Percentiles rank a stretch among this genome's conserved stretches.
Evolutionary conservation across 1,284 basidiomycete genomes (phyloP).

Genomic region (Sporisorium exsertum): DNA sequence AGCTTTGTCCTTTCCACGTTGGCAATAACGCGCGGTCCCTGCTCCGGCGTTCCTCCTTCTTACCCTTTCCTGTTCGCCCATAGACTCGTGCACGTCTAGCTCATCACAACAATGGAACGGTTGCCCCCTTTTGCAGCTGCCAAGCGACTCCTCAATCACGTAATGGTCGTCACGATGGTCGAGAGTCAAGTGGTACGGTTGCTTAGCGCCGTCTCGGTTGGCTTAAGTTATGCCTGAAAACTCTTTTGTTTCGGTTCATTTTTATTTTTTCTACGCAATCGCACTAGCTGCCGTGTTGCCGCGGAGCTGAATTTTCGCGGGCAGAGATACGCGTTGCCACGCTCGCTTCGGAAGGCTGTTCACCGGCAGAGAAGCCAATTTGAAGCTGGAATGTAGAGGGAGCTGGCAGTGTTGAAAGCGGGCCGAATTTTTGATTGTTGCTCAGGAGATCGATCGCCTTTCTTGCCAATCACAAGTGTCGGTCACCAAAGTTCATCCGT

Average conservation of each 20-base stretch:
- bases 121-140: too few species aligned
- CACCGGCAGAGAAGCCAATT: background rate
- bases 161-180: background rate
- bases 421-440: too few species aligned
- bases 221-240: background rate
- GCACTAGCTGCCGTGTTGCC: background rate
- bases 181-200: background rate
- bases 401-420: too few species aligned
- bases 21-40: background rate
- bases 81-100: background rate
- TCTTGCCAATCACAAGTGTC: too few species aligned
- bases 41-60: background rate
- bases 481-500: too few species aligned
- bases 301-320: background rate
- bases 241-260: too few species aligned
- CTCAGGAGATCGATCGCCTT: too few species aligned
- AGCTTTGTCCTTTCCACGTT: background rate
- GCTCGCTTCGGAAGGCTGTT: background rate
- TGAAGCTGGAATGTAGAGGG: background rate
- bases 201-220: background rate
- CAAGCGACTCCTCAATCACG: too few species aligned
- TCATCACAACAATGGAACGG: background rate
- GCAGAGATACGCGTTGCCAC: background rate
- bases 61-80: background rate
- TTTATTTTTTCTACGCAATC: background rate